Evolutionary conservation across 2,329 filamentous ascomycete species (phyloP).

Genomic region (Raffaelea ambrosiae): DNA sequence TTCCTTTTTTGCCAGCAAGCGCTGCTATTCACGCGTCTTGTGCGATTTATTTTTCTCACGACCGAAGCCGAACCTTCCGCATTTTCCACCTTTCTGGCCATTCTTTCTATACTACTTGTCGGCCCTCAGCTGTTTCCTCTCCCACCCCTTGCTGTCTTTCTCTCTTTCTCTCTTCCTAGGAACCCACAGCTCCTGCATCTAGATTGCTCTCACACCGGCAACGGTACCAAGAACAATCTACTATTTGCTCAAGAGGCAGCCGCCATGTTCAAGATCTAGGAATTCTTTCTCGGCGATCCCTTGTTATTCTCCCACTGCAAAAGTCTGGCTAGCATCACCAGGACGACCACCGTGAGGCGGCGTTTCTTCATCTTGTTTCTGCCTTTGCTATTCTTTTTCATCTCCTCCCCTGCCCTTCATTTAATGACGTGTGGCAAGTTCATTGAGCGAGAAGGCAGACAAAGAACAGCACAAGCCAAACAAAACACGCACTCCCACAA

Average conservation of each 20-base stretch:
- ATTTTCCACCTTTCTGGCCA: background rate
- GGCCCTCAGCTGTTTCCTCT: background rate
- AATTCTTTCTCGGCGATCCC: conserved; percentile 15
- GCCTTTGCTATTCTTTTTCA: background rate
- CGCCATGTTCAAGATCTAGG: conserved; percentile 18
- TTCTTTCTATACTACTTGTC: background rate
- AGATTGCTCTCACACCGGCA: background rate
- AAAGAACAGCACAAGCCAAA: background rate
- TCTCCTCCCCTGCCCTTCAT: background rate
- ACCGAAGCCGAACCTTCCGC: background rate
- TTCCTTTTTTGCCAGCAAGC: too few species aligned
- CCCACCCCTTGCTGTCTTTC: background rate
- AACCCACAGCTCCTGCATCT: background rate
- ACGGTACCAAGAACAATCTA: background rate
- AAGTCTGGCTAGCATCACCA: conserved; percentile 2
- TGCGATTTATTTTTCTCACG: background rate
- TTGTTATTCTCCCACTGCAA: conserved; percentile 4
- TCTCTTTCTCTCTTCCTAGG: background rate
- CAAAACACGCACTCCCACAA: background rate
- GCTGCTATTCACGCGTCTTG: too few species aligned
- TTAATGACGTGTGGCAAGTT: too few species aligned
- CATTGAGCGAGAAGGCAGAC: background rate
- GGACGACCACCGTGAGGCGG: conserved; percentile 9
- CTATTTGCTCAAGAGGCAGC: conserved; percentile 11
- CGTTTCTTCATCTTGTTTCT: background rate